Percentiles rank a stretch among this genome's conserved stretches.
phyloP scores from a whole-genome alignment of 768 basidiomycete species.

The Tricholoma furcatifolium region DNA sequence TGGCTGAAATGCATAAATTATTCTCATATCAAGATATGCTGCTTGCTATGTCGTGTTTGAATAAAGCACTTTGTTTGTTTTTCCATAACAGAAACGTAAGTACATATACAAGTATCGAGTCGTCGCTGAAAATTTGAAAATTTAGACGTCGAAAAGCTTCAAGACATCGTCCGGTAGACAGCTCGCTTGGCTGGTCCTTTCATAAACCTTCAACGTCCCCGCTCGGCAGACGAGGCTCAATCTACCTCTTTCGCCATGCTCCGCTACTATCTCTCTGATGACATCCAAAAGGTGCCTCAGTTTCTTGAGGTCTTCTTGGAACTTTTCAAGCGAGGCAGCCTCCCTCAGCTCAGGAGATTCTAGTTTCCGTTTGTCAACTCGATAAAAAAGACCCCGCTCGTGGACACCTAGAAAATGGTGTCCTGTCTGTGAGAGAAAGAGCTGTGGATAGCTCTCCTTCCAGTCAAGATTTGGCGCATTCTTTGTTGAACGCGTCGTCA shows the following conservation, averaged over 20 bases:
- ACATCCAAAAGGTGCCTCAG: constrained; percentile 37
- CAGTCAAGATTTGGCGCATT: constrained; percentile 42
- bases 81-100: too few species aligned
- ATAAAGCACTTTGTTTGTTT: too few species aligned
- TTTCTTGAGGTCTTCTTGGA: constrained; percentile 34
- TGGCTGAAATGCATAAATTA: too few species aligned
- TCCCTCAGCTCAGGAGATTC: constrained; percentile 33
- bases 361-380: constrained; percentile 47
- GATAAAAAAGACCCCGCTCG: constrained; percentile 48
- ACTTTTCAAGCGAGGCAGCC: constrained; percentile 23
- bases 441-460: constrained; percentile 61
- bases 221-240: constrained; percentile 54
- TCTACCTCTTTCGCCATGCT: constrained; percentile 49
- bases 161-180: constrained; percentile 46
- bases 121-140: neutral
- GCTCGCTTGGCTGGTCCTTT: constrained; percentile 40
- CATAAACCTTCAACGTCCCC: constrained; percentile 48
- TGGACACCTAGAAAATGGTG: constrained; percentile 63
- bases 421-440: constrained; percentile 67
- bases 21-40: neutral
- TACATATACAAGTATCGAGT: too few species aligned
- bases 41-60: too few species aligned
- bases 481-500: constrained; percentile 40
- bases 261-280: constrained; percentile 49
- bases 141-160: constrained; percentile 27